A percentile compares a stretch with the other conserved stretches of the same genome.
Evolutionary conservation across 768 basidiomycete species (phyloP).

Genomic region (Paxillus involutus): DNA sequence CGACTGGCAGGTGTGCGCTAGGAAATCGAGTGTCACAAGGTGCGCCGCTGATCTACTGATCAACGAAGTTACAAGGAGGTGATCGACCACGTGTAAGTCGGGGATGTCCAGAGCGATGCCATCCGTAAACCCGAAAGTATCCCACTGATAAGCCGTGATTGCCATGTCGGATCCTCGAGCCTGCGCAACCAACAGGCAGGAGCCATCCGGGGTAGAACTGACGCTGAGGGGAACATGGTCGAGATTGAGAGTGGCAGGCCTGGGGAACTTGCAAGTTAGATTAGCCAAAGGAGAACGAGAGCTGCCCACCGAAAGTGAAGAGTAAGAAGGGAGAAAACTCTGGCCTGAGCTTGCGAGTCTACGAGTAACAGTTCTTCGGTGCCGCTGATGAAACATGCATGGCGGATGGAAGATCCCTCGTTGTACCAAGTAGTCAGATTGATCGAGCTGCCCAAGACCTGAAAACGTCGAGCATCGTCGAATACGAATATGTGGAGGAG

Average conservation of each 20-base stretch:
- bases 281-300: background rate
- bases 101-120: slow-evolving; percentile 38
- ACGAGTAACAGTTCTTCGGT: too few species aligned
- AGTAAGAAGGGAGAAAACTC: slow-evolving; percentile 48
- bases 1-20: slow-evolving; percentile 34
- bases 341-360: slow-evolving; percentile 38
- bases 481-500: too few species aligned
- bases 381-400: too few species aligned
- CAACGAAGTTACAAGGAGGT: slow-evolving; percentile 43
- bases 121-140: too few species aligned
- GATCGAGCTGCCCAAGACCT: too few species aligned
- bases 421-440: too few species aligned
- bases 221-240: too few species aligned
- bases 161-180: slow-evolving; percentile 7
- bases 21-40: slow-evolving; percentile 39
- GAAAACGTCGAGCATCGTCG: too few species aligned
- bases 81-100: slow-evolving; percentile 14
- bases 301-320: slow-evolving; percentile 46
- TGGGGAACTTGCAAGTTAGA: slow-evolving; percentile 11
- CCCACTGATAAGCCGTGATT: slow-evolving; percentile 48
- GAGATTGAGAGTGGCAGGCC: slow-evolving; percentile 43
- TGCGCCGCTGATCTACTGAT: slow-evolving; percentile 39
- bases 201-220: too few species aligned
- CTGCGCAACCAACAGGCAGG: slow-evolving; percentile 40
- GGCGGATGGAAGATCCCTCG: too few species aligned